Percentiles rank a stretch among this genome's conserved stretches.
Evolutionary conservation across 768 basidiomycete genomes (phyloP).

Genomic region (Candolleomyces aberdarensis): DNA sequence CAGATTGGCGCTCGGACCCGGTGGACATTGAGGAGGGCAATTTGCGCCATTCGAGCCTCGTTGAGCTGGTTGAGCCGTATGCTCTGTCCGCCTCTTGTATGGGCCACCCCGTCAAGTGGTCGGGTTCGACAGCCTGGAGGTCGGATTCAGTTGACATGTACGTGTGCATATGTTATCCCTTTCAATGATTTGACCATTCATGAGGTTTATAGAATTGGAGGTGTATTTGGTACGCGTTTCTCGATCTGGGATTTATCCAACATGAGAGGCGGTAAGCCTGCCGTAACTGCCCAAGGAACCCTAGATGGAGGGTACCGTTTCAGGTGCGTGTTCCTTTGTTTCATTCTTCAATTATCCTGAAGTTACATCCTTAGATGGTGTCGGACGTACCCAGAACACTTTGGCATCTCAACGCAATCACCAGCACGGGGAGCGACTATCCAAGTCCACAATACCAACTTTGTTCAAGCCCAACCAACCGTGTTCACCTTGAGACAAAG

Average conservation of each 20-base stretch:
- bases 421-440: conserved; percentile 61
- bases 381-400: conserved; percentile 69
- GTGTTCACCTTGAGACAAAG: conserved; percentile 54
- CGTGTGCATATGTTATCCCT: conserved; percentile 21
- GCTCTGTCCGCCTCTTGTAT: conserved; percentile 52
- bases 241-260: conserved; percentile 75
- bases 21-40: conserved; percentile 46
- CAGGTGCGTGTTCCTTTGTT: conserved; percentile 41
- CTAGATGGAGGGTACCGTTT: conserved; percentile 67
- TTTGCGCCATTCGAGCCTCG: conserved; percentile 60
- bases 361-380: conserved; percentile 60
- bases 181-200: background rate
- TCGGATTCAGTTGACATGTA: conserved; percentile 71
- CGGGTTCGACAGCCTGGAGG: conserved; percentile 69
- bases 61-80: conserved; percentile 73
- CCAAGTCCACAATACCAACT: conserved; percentile 66
- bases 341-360: conserved; percentile 6
- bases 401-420: conserved; percentile 68
- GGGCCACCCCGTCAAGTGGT: conserved; percentile 43
- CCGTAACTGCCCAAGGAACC: conserved; percentile 57
- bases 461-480: conserved; percentile 61
- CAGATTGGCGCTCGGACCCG: conserved; percentile 82
- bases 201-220: conserved; percentile 57
- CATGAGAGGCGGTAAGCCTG: conserved; percentile 72
- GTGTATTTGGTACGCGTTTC: conserved; percentile 68